A percentile compares a stretch with the other conserved stretches of the same genome.
Evolutionary conservation across 352 stramenopile species (phyloP).

Genomic region (Phytophthora pistaciae): DNA sequence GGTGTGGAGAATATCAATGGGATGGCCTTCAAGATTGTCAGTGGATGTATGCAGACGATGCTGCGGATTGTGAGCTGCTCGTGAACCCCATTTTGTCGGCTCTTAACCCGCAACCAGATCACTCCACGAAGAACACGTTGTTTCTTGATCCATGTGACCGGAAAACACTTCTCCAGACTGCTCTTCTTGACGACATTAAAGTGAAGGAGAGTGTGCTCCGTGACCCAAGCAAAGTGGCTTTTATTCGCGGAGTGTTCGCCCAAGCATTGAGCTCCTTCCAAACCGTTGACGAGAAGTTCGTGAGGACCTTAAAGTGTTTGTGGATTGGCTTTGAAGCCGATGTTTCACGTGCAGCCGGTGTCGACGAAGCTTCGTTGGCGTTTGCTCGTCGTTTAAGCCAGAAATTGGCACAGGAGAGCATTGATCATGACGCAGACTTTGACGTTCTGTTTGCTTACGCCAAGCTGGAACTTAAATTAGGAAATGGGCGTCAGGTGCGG

Average conservation of each 20-base stretch:
- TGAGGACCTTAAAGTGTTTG: conserved; percentile 45
- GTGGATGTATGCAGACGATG: conserved; percentile 49
- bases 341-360: conserved; percentile 13
- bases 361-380: conserved; percentile 4
- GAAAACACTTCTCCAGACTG: conserved; percentile 32
- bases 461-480: conserved; percentile 53
- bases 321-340: conserved; percentile 63
- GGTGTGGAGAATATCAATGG: conserved; percentile 31
- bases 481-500: conserved; percentile 51
- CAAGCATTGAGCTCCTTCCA: conserved; percentile 39
- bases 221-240: conserved; percentile 54
- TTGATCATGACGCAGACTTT: conserved; percentile 23
- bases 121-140: conserved; percentile 24
- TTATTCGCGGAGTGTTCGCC: conserved; percentile 49
- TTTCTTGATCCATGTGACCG: conserved; percentile 40
- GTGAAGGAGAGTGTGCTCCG: conserved; percentile 28
- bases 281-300: conserved; percentile 15
- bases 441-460: conserved; percentile 61
- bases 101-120: conserved; percentile 35
- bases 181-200: conserved; percentile 32
- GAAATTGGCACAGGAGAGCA: conserved; percentile 26
- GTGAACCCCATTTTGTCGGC: conserved; percentile 53
- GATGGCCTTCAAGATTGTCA: conserved; percentile 14
- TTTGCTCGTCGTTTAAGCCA: conserved; percentile 50
- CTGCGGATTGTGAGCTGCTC: conserved; percentile 44